Conservation (phyloP, 768 basidiomycete genomes). For the Cystofilobasidium macerans region DNA sequence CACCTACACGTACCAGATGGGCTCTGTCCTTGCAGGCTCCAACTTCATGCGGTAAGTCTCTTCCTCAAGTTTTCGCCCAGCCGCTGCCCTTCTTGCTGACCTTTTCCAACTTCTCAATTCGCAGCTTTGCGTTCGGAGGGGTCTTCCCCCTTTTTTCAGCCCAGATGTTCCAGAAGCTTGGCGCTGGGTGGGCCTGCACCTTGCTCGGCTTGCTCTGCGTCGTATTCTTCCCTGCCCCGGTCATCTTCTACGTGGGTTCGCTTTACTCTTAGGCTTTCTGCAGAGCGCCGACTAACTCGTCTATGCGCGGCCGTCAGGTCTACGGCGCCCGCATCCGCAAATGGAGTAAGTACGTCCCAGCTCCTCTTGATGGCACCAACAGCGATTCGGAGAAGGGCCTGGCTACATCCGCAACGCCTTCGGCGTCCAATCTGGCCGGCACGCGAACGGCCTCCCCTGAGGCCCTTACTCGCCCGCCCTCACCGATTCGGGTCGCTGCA, state of each 20-base stretch:
- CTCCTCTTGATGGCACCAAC: not conserved
- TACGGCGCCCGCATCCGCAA: slow-evolving; percentile 17
- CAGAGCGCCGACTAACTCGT: too few species aligned
- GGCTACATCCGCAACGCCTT: not conserved
- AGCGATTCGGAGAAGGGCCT: not conserved
- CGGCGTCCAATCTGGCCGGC: too few species aligned
- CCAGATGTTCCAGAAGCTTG: slow-evolving; percentile 22
- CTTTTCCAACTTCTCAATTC: too few species aligned
- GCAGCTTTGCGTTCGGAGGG: slow-evolving; percentile 6
- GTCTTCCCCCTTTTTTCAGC: slow-evolving; percentile 13
- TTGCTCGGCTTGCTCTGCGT: slow-evolving; percentile 20
- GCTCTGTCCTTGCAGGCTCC: slow-evolving; percentile 19
- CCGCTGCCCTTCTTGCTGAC: too few species aligned
- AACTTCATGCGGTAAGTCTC: slow-evolving; percentile 25
- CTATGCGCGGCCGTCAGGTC: not conserved
- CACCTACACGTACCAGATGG: slow-evolving; percentile 11
- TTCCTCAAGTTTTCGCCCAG: too few species aligned
- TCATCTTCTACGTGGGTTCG: slow-evolving; percentile 16
- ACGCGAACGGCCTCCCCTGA: too few species aligned
- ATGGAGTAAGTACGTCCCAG: slow-evolving; percentile 5
- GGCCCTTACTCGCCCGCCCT: too few species aligned
- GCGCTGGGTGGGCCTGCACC: slow-evolving; percentile 11
- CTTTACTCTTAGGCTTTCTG: not conserved
- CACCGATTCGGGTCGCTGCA: too few species aligned
- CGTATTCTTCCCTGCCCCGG: slow-evolving; percentile 19